Percentiles rank a stretch among this genome's conserved stretches.
Evolutionary conservation across 352 stramenopile genomes (phyloP).

Genomic region (Blastocystis sp.): DNA sequence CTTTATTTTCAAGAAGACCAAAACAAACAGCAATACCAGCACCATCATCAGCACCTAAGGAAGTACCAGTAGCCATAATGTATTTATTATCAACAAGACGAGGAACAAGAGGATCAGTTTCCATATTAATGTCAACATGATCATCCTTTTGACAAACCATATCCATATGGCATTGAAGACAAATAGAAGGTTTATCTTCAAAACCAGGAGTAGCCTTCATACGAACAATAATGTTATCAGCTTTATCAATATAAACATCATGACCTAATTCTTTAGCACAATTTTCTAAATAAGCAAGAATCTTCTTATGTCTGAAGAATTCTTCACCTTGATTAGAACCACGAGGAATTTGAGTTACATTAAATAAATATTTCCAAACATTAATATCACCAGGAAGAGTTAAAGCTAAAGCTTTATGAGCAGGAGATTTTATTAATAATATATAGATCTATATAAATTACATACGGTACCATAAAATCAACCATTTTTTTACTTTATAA

Average conservation of each 20-base stretch:
- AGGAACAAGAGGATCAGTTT: constrained; percentile 42
- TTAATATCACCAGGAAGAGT: constrained; percentile 22
- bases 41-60: constrained; percentile 47
- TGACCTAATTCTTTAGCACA: constrained; percentile 30
- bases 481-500: too few relatives aligned
- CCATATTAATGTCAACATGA: constrained; percentile 43
- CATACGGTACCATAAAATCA: too few relatives aligned
- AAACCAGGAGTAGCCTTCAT: constrained; percentile 23
- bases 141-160: constrained; percentile 47
- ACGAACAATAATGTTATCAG: constrained; percentile 28
- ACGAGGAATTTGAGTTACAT: constrained; percentile 37
- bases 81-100: constrained; percentile 41
- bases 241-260: constrained; percentile 31
- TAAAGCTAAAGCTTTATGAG: too few relatives aligned
- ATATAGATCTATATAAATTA: too few relatives aligned
- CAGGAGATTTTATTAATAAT: too few relatives aligned
- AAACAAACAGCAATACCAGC: constrained; percentile 43
- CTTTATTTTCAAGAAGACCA: constrained; percentile 43
- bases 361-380: constrained; percentile 37
- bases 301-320: constrained; percentile 22
- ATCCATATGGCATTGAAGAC: constrained; percentile 44
- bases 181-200: constrained; percentile 31
- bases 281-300: constrained; percentile 15
- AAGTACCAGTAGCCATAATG: constrained; percentile 44
- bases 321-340: constrained; percentile 37